Base-by-base conservation (phyloP, 2,329 filamentous ascomycete genomes). In the Tolypocladium sp. region DNA sequence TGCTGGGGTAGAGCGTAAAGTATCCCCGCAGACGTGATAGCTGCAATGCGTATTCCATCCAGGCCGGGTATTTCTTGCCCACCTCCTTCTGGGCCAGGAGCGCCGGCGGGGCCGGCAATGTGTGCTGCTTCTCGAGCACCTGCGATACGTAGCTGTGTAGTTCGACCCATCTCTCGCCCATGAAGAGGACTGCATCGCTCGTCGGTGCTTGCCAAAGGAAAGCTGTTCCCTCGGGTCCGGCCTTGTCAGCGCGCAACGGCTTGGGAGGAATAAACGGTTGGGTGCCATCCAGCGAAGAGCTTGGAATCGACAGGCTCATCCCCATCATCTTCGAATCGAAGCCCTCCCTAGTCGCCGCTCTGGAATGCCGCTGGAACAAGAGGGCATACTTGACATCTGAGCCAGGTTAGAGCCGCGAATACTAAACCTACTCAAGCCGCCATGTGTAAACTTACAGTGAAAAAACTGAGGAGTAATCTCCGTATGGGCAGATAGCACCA, bases 201-300 rank as follows among this genome's bases (percentile, higher is more conserved):
- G 86, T 89, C 6, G 93, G 92, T 2, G 87, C 85, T 73, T 96
- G 89, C 87, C 92, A 96, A 10, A 96, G 77, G 67, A 96, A 95
- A 0, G 89, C 79, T 0, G 82, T 81, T 56, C 6, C 71, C 66
- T 35, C 72, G 66, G 58, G 65, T 55, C 51, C 63, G 35, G 56
- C 59, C 22, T 68, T 62, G 33, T 62, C 68, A 61, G 42, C 38
- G 17, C 53, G 53, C 9, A 57, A 22, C 15, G 60, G 57, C 33
- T 33, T 64, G 2, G 86, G 81, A 27, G 77, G 74, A 0, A 65
- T 68, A 59, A 94, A 84, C 2, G 76, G 68, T 0, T 76, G 74
- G 8, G 79, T 80, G 51, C 85, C 87, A 64, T 90, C 83, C 4
- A 92, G 73, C 57, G 84, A 76, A 25, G 79, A 76, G 4, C 80